Evolutionary conservation across 176 grass and related monocot genomes (phyloP).

Genomic region (Aegilops longissima): DNA sequence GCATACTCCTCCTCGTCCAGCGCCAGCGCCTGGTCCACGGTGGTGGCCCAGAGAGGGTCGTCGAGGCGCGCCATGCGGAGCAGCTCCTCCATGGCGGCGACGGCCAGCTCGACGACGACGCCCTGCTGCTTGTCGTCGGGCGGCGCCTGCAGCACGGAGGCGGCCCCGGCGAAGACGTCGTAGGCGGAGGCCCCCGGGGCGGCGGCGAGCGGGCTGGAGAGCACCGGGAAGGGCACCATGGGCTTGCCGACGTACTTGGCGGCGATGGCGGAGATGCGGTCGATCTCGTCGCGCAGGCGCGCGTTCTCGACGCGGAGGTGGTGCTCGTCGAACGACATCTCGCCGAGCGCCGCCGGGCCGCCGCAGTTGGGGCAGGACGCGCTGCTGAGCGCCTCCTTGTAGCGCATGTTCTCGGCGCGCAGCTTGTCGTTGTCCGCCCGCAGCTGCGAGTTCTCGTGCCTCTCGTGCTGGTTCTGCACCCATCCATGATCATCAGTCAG

Average conservation of each 20-base stretch:
- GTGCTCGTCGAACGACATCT: slow-evolving; percentile 88
- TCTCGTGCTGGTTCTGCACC: slow-evolving; percentile 68
- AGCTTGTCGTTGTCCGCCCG: slow-evolving; percentile 68
- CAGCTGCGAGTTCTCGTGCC: slow-evolving; percentile 73
- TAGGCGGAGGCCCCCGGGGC: slow-evolving; percentile 35
- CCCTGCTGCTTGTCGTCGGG: slow-evolving; percentile 29
- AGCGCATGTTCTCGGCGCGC: slow-evolving; percentile 70
- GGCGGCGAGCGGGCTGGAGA: slow-evolving; percentile 56
- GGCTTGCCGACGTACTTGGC: slow-evolving; percentile 98
- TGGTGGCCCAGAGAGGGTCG: slow-evolving; percentile 58
- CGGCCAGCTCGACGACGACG: slow-evolving; percentile 87
- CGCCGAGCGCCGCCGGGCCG: slow-evolving; percentile 62
- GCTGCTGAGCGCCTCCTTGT: slow-evolving; percentile 72
- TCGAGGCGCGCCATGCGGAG: slow-evolving; percentile 73
- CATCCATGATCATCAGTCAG: neutral
- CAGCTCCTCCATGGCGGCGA: slow-evolving; percentile 96
- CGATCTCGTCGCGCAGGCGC: slow-evolving; percentile 71
- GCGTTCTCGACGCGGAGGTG: slow-evolving; percentile 76
- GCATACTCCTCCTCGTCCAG: slow-evolving; percentile 91
- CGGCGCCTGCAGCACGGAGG: slow-evolving; percentile 11
- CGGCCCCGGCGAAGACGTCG: slow-evolving; percentile 12
- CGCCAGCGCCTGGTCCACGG: slow-evolving; percentile 24
- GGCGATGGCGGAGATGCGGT: slow-evolving; percentile 90
- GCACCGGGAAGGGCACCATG: slow-evolving; percentile 72
- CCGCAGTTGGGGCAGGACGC: slow-evolving; percentile 84